Percentiles rank a stretch among this genome's conserved stretches.
phyloP scores from a whole-genome alignment of 2,329 filamentous ascomycete genomes.

The Alternaria solani region DNA sequence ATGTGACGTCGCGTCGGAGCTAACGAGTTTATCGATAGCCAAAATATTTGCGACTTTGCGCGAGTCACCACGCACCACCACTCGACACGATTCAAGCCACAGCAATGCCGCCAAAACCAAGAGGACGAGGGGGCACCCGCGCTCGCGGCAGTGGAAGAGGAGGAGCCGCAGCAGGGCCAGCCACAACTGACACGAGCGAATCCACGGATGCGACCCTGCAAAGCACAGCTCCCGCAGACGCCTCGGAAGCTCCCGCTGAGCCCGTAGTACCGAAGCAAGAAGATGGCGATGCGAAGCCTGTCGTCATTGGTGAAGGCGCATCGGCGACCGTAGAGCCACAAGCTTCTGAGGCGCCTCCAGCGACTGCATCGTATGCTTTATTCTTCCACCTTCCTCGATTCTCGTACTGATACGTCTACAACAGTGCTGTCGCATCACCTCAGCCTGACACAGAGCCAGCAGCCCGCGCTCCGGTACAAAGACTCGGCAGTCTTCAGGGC shows the following conservation, averaged over 20 bases:
- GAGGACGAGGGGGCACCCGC: conserved; percentile 34
- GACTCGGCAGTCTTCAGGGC: conserved; percentile 41
- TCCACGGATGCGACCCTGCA: conserved; percentile 26
- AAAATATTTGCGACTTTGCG: conserved; percentile 25
- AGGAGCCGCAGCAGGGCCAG: conserved; percentile 23
- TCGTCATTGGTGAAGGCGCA: conserved; percentile 17
- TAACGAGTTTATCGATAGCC: conserved; percentile 38
- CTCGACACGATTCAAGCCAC: not conserved
- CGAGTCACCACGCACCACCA: conserved; percentile 18
- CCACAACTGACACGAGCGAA: conserved; percentile 21
- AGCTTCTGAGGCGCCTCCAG: conserved; percentile 13
- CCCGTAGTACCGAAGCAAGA: conserved; percentile 33
- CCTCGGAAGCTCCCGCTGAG: conserved; percentile 15
- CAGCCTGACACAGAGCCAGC: conserved; percentile 29
- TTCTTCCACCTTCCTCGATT: not conserved
- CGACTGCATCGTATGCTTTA: conserved; percentile 21
- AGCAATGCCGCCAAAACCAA: conserved; percentile 45
- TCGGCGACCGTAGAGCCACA: conserved; percentile 25
- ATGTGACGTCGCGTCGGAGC: conserved; percentile 20
- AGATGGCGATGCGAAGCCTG: conserved; percentile 26
- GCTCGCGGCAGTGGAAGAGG: conserved; percentile 33
- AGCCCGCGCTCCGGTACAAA: conserved; percentile 33
- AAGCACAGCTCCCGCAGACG: conserved; percentile 18
- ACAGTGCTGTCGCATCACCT: conserved; percentile 26
- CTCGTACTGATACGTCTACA: conserved; percentile 5